Base-by-base conservation (phyloP, 768 basidiomycete species). In the Infundibulicybe gibba region DNA sequence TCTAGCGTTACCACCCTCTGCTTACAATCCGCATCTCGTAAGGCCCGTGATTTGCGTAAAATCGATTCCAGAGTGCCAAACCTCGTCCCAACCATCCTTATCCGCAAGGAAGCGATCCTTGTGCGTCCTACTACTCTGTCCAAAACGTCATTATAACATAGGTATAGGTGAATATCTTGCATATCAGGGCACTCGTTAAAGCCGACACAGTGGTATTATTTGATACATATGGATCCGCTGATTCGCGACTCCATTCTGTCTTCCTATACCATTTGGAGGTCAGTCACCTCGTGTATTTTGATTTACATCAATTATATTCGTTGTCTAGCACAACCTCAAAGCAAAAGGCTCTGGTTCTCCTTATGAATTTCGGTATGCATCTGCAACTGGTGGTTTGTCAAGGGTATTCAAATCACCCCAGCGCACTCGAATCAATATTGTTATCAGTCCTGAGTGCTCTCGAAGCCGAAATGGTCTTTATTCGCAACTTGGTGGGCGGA, bases 11-110 rank as follows among this genome's bases (percentile, higher is more conserved):
- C 34, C 41, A 31, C 42, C 52, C 50, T 44, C 59, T 54, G 61
- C 17, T 41, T 51, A 49, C 54, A 43, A 60, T 32, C 51, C 49
- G 47, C 50, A 49, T 43, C 48, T 45, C 50, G 41, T 41, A 56
- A 94, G 90, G 87, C 93, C 55, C 87, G 95, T 75, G 95, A 98
- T 72, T 75, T 98, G 17, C 86, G 95, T 45, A 97, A 97, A 74
- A 90, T 98, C 54, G 95, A 98, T 69, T 94, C 91, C 3, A 77
- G 92, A 54, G 80, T 94, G 54, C 93, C 94, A 32, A 97, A 94
- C 65, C 81, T 95, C 47, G 88, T 98, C 14, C 94, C 94, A 34
- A 94, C 94, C 35, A 94, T 98, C 58, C 79, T 98, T 47, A 80
- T 88, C 44, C 79, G 95, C 53, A 87, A 84, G 58, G 85, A 91